These are phyloP conservation scores for Lactifluus pinguis DNA, from an alignment of 768 basidiomycete species.

Conservation along the genomic window DNA sequence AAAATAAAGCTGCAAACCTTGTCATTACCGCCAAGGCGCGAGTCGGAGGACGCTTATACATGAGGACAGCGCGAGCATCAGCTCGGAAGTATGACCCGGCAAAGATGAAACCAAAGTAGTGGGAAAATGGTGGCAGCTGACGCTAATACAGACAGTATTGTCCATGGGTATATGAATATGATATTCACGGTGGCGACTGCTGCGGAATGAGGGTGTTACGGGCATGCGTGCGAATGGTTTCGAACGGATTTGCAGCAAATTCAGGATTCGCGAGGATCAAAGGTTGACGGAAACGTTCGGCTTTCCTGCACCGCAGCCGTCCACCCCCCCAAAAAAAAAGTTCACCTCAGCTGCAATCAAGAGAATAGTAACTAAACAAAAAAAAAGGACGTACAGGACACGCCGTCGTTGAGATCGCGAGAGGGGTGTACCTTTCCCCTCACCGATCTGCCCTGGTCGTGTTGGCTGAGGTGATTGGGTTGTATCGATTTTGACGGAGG, in stretches of 20 bases:
- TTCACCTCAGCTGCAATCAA: constrained; percentile 1
- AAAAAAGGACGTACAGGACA: constrained; percentile 45
- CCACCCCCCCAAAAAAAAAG: background rate
- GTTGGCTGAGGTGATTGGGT: constrained; percentile 6
- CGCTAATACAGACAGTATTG: background rate
- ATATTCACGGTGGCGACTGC: constrained; percentile 15
- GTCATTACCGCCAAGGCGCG: background rate
- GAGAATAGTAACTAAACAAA: background rate
- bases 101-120: background rate
- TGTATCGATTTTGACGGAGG: background rate
- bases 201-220: constrained; percentile 66
- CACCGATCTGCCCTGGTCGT: constrained; percentile 52
- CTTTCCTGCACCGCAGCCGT: constrained; percentile 34
- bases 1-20: background rate
- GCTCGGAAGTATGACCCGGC: background rate
- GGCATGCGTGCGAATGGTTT: constrained; percentile 70
- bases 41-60: background rate
- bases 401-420: constrained; percentile 56
- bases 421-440: constrained; percentile 50
- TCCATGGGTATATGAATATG: background rate
- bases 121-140: background rate
- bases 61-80: background rate
- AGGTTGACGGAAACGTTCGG: constrained; percentile 62
- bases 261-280: constrained; percentile 57
- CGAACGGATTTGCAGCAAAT: constrained; percentile 62